Percentiles rank a stretch among this genome's conserved stretches.
Conservation (phyloP, 2,329 filamentous ascomycete genomes). For the Monilinia polystroma region DNA sequence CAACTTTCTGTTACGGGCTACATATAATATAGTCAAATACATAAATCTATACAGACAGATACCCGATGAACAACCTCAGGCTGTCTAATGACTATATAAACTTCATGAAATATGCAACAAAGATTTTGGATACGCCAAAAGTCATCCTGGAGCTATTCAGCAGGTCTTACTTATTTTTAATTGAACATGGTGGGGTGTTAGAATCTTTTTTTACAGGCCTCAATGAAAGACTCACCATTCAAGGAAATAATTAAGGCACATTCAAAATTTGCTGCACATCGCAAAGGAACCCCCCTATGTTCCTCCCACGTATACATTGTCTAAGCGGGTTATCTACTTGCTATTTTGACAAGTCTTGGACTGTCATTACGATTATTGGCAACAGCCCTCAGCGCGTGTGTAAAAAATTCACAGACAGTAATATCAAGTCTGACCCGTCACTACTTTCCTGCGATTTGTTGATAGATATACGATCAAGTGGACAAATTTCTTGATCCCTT, state of each 20-base stretch:
- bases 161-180: not conserved
- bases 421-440: not conserved
- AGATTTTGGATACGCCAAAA: not conserved
- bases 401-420: not conserved
- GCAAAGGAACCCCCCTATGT: not conserved
- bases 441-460: not conserved
- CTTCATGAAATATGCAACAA: not conserved
- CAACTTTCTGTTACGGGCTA: too few species aligned
- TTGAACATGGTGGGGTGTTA: not conserved
- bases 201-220: not conserved
- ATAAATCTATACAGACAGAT: too few species aligned
- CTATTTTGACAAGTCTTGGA: not conserved
- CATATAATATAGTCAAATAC: too few species aligned
- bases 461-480: not conserved
- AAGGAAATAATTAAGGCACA: not conserved
- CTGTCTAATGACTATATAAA: not conserved
- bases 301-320: not conserved
- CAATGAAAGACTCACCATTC: not conserved
- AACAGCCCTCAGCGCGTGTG: not conserved
- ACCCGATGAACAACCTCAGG: not conserved
- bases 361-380: not conserved
- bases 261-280: not conserved
- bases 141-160: not conserved
- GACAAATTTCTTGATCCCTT: not conserved
- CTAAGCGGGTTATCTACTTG: not conserved